Percentiles rank a stretch among this genome's conserved stretches.
Evolutionary conservation across 306 rosid species (phyloP).

Genomic region (Notholithocarpus densiflorus): DNA sequence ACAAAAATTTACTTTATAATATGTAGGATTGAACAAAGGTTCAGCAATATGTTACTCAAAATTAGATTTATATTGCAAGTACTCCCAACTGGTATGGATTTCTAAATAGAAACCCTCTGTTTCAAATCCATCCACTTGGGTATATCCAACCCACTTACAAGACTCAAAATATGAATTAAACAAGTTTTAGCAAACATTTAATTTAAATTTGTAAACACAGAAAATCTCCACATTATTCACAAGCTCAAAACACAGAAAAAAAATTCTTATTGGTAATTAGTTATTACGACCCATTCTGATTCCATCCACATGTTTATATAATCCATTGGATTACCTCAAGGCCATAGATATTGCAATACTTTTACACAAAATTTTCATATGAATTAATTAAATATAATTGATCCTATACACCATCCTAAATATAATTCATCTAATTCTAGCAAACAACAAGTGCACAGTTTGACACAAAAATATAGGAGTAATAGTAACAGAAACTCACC

Average conservation of each 20-base stretch:
- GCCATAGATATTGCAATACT: background rate
- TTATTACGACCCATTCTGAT: background rate
- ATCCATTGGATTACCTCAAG: background rate
- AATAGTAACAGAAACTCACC: too few relatives aligned
- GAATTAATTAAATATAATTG: too few relatives aligned
- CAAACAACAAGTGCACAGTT: too few relatives aligned
- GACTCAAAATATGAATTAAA: background rate
- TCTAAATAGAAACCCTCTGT: background rate
- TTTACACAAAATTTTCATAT: background rate
- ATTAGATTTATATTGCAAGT: background rate
- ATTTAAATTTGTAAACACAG: background rate
- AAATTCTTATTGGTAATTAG: too few relatives aligned
- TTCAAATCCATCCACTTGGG: background rate
- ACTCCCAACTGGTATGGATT: background rate
- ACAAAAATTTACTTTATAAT: too few relatives aligned
- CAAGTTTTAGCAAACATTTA: background rate
- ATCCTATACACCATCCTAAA: too few relatives aligned
- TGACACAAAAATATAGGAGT: too few relatives aligned
- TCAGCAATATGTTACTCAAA: too few relatives aligned
- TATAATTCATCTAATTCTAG: too few relatives aligned
- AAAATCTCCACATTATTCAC: too few relatives aligned
- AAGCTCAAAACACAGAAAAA: background rate
- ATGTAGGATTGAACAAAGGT: background rate
- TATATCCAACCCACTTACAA: background rate
- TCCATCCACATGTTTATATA: background rate